These are phyloP conservation scores for Vitrella brassicaformis DNA, from an alignment of 73 alveolate species.

Conservation along the genomic window DNA sequence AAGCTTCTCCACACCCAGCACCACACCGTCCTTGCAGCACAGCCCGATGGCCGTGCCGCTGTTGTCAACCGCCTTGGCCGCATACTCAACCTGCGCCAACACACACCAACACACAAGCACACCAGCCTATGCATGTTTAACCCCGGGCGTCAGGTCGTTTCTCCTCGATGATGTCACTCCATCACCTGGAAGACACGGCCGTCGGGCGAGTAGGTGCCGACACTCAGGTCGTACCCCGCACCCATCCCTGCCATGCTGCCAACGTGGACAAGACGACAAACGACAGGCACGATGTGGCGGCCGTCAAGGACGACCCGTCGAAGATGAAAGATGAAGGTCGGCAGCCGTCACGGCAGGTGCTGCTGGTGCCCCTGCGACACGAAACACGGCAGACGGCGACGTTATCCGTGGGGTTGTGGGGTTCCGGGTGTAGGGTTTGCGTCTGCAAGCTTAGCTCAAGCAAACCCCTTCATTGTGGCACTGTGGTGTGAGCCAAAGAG, in stretches of 20 bases:
- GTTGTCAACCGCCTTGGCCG: constrained; percentile 54
- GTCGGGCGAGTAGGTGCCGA: constrained; percentile 76
- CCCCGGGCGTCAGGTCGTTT: not conserved
- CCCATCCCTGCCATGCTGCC: constrained; percentile 5
- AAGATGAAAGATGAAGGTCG: too few species aligned
- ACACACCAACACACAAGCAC: not conserved
- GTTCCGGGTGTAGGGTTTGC: too few species aligned
- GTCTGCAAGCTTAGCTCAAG: too few species aligned
- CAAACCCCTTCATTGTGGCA: too few species aligned
- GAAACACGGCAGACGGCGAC: too few species aligned
- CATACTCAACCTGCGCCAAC: constrained; percentile 44
- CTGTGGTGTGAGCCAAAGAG: too few species aligned
- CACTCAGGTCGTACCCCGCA: constrained; percentile 55
- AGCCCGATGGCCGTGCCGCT: constrained; percentile 50
- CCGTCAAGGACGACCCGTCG: too few species aligned
- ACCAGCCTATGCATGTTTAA: not conserved
- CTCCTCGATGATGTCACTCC: not conserved
- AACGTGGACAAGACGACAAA: too few species aligned
- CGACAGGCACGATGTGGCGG: too few species aligned
- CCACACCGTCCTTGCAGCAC: constrained; percentile 43
- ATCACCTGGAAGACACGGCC: constrained; percentile 78
- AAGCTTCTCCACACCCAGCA: constrained; percentile 34
- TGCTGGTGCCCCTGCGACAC: too few species aligned
- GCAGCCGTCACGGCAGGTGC: too few species aligned
- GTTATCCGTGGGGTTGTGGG: too few species aligned